These are phyloP conservation scores for Lecanoromycetidae sp. DNA, from an alignment of 2,329 filamentous ascomycete species.

Conservation along the genomic window DNA sequence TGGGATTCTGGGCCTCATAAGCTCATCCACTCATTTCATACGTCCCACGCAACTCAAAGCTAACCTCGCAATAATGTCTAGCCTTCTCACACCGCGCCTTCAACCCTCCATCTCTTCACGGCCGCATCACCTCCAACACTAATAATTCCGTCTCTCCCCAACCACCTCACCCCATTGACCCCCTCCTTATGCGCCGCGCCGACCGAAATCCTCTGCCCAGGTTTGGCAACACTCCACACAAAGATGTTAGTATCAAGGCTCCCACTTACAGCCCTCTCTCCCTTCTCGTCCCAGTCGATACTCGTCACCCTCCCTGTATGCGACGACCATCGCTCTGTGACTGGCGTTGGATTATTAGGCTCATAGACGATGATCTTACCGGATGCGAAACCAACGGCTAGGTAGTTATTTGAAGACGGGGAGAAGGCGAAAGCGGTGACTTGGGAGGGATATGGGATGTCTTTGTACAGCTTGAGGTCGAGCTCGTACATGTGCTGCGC, in stretches of 20 bases:
- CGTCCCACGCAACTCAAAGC: no score
- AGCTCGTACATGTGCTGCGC: conserved; percentile 62
- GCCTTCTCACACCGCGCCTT: conserved; percentile 35
- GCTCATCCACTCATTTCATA: no score
- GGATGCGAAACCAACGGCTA: conserved; percentile 70
- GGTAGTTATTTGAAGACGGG: conserved; percentile 43
- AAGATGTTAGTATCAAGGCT: conserved; percentile 84
- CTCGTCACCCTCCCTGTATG: conserved; percentile 57
- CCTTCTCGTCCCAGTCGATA: conserved; percentile 65
- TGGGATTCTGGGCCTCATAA: no score
- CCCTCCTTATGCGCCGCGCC: conserved; percentile 92
- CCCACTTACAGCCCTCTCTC: conserved; percentile 70
- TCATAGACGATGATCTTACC: conserved; percentile 83
- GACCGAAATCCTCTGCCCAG: conserved; percentile 72
- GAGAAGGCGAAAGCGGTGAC: conserved; percentile 72
- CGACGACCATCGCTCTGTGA: conserved; percentile 67
- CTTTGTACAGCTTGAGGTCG: conserved; percentile 40
- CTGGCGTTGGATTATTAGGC: conserved; percentile 53
- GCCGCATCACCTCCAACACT: conserved; percentile 79
- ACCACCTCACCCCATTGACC: conserved; percentile 77
- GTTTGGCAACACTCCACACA: conserved; percentile 76
- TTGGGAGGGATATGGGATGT: conserved; percentile 39
- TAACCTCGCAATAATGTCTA: no score
- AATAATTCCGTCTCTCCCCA: conserved; percentile 51
- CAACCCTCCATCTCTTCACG: conserved; percentile 75